Conservation (phyloP, 306 rosid species). For the Vigna radiata region DNA sequence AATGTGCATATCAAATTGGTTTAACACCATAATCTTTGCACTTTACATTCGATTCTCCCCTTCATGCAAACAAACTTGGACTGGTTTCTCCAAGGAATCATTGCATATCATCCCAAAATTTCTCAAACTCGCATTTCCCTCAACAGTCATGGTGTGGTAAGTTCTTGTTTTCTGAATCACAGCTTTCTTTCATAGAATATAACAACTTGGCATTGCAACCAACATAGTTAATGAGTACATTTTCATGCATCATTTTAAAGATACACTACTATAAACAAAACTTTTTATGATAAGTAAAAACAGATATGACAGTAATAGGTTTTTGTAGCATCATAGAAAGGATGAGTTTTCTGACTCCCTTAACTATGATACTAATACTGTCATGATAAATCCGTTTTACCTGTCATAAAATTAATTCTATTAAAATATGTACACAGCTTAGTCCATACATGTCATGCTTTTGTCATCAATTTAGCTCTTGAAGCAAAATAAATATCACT, state of each 20-base stretch:
- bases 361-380: no score
- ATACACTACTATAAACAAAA: no score
- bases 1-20: slow-evolving; percentile 65
- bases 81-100: slow-evolving; percentile 66
- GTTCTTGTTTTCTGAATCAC: neutral
- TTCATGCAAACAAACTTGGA: slow-evolving; percentile 68
- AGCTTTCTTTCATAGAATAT: neutral
- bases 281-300: no score
- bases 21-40: slow-evolving; percentile 53
- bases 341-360: no score
- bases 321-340: no score
- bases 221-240: neutral
- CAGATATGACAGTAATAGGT: no score
- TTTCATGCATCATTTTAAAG: neutral
- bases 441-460: neutral
- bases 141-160: slow-evolving; percentile 65
- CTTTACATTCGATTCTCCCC: slow-evolving; percentile 65
- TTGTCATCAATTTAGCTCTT: neutral
- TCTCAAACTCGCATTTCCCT: slow-evolving; percentile 68
- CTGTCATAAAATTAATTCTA: neutral
- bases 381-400: no score
- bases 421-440: neutral
- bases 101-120: slow-evolving; percentile 53
- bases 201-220: neutral
- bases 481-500: neutral